A percentile compares a stretch with the other conserved stretches of the same genome.
These are phyloP conservation scores for Kluyveromyces wickerhamii DNA, from an alignment of 805 yeast genomes.

Conservation along the genomic window DNA sequence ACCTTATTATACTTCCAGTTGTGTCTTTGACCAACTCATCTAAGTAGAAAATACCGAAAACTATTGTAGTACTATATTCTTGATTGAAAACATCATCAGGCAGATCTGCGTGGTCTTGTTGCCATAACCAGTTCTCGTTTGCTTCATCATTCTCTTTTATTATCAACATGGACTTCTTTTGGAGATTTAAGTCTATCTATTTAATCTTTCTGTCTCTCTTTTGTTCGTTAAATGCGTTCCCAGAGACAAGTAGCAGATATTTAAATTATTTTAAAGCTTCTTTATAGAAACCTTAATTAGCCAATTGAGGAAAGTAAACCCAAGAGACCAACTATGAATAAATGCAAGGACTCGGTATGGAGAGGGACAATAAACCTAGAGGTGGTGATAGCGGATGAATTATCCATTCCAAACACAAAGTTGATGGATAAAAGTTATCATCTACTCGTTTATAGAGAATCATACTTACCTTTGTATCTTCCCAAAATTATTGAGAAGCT, in stretches of 20 bases:
- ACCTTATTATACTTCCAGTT: constrained; percentile 3
- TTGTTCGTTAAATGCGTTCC: background rate
- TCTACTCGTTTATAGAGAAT: constrained; percentile 34
- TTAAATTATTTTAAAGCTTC: too few relatives aligned
- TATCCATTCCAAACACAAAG: background rate
- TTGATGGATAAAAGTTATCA: constrained; percentile 8
- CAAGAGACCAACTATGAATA: too few relatives aligned
- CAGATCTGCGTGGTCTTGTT: constrained; percentile 13
- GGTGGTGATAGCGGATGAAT: constrained; percentile 15
- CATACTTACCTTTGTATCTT: constrained; percentile 43
- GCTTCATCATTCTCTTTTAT: constrained; percentile 1
- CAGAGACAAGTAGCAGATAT: too few relatives aligned
- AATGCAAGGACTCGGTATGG: constrained; percentile 39
- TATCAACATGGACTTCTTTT: background rate
- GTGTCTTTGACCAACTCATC: constrained; percentile 13
- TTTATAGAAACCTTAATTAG: too few relatives aligned
- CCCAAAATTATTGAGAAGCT: constrained; percentile 34
- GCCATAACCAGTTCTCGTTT: constrained; percentile 19
- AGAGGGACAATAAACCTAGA: constrained; percentile 43
- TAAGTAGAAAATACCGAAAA: constrained; percentile 24
- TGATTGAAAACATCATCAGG: constrained; percentile 14
- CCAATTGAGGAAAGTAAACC: too few relatives aligned
- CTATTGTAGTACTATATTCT: constrained; percentile 16
- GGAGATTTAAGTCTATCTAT: background rate
- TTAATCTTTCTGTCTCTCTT: background rate